Evolutionary conservation across 2,329 filamentous ascomycete species (phyloP), one percentile per base, ranked within the genome.

Genomic region (Blastomyces silverae): DNA sequence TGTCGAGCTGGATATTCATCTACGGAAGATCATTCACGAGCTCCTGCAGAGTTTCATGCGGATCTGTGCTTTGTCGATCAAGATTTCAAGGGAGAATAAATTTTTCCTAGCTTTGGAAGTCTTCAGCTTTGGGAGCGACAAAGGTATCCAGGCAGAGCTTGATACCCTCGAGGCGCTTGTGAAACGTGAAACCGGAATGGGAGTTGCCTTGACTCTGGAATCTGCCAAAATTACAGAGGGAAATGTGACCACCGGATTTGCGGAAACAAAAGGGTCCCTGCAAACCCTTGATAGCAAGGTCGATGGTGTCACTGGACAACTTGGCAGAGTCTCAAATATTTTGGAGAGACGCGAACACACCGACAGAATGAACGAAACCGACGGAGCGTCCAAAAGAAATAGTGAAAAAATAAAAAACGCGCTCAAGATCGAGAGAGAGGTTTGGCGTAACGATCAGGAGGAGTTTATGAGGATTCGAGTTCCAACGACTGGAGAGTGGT

Each of bases 161-260:
- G 64, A 28, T 44, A 67, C 65, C 3, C 67, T 73, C 8, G 67
- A 70, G 56, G 63, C 64, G 10, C 66, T 73, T 10, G 71, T 73
- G 20, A 69, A 73, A 48, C 69, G 69, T 39, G 71, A 73, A 61
- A 70, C 70, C 17, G 69, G 70, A 56, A 71, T 73, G 67, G 70
- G 69, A 15, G 68, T 68, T 34, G 71, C 71, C 3, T 58, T 73
- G 17, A 70, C 68, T 31, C 66, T 71, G 17, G 70, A 71, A 60
- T 71, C 70, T 1, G 69, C 70, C 31, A 71, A 72, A 62, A 68
- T 62, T 6, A 72, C 66, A 34, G 70, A 72, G 61, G 65, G 22
- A 58, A 67, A 65, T 17, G 68, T 71, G 46, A 62, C 66, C 28
- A 62, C 61, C 25, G 66, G 66, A 4, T 68, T 68, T 61, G 22